Conservation (phyloP, 495 filamentous ascomycete species). For the Elasticomyces elasticus region DNA sequence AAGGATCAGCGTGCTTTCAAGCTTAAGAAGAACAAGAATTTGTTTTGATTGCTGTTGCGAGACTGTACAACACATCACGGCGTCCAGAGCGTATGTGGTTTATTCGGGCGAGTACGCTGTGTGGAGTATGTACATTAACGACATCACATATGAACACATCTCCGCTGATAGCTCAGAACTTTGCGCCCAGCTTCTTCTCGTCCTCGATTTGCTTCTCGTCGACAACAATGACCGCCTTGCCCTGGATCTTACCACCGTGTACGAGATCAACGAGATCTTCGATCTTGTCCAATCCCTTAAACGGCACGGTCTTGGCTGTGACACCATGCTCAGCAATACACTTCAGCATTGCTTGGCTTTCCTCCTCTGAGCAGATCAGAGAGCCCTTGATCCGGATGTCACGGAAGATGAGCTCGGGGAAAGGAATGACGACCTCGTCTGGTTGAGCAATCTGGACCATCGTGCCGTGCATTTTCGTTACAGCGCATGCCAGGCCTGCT, state of each 20-base stretch:
- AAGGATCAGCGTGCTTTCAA: slow-evolving; percentile 98
- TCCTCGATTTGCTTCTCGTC: slow-evolving; percentile 30
- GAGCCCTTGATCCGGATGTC: slow-evolving; percentile 44
- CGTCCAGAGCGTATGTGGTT: not conserved
- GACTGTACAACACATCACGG: not conserved
- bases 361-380: slow-evolving; percentile 37
- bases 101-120: too few relatives aligned
- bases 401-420: slow-evolving; percentile 43
- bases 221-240: slow-evolving; percentile 46
- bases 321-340: slow-evolving; percentile 43
- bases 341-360: slow-evolving; percentile 43
- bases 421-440: slow-evolving; percentile 40
- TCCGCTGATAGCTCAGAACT: slow-evolving; percentile 9
- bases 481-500: slow-evolving; percentile 40
- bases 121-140: not conserved
- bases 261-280: slow-evolving; percentile 40
- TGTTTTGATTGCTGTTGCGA: slow-evolving; percentile 12
- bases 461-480: slow-evolving; percentile 46
- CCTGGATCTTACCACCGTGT: slow-evolving; percentile 41
- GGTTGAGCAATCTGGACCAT: slow-evolving; percentile 48
- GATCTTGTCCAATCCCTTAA: slow-evolving; percentile 45
- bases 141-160: not conserved
- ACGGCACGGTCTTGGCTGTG: slow-evolving; percentile 40
- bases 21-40: slow-evolving; percentile 54
- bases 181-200: slow-evolving; percentile 23